These are phyloP conservation scores for Ophiocordyceps australis DNA, from an alignment of 2,329 filamentous ascomycete genomes.

Conservation along the genomic window DNA sequence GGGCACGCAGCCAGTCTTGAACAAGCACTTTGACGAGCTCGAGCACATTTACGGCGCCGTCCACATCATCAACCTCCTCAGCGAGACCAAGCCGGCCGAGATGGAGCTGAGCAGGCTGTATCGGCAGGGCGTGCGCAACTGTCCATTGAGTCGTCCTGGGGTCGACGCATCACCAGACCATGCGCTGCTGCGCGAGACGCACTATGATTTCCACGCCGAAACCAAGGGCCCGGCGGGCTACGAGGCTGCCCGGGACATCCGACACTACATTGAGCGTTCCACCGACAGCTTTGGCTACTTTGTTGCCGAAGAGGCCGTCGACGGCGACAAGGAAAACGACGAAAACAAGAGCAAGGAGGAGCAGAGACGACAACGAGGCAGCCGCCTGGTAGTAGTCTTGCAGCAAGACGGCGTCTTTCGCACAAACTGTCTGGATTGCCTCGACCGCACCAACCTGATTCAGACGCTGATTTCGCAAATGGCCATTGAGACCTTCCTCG, in stretches of 20 bases:
- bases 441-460: constrained; percentile 89
- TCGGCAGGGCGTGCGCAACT: constrained; percentile 57
- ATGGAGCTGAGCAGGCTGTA: constrained; percentile 68
- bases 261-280: constrained; percentile 57
- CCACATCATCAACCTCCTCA: constrained; percentile 88
- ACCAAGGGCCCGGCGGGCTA: constrained; percentile 76
- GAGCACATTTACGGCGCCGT: constrained; percentile 77
- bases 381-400: constrained; percentile 48
- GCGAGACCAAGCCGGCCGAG: constrained; percentile 72
- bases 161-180: constrained; percentile 44
- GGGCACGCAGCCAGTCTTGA: constrained; percentile 84
- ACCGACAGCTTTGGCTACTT: constrained; percentile 88
- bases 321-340: constrained; percentile 13
- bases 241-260: constrained; percentile 75
- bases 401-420: constrained; percentile 93
- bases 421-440: constrained; percentile 89
- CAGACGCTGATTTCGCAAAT: constrained; percentile 92
- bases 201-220: constrained; percentile 94
- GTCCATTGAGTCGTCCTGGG: constrained; percentile 45
- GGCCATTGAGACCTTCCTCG: constrained; percentile 72
- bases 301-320: constrained; percentile 54
- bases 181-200: constrained; percentile 59
- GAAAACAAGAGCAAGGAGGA: background rate
- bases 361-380: constrained; percentile 6
- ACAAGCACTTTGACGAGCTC: constrained; percentile 84